These are phyloP conservation scores for Suhomyces emberorum DNA, from an alignment of 805 yeast genomes.

Conservation along the genomic window DNA sequence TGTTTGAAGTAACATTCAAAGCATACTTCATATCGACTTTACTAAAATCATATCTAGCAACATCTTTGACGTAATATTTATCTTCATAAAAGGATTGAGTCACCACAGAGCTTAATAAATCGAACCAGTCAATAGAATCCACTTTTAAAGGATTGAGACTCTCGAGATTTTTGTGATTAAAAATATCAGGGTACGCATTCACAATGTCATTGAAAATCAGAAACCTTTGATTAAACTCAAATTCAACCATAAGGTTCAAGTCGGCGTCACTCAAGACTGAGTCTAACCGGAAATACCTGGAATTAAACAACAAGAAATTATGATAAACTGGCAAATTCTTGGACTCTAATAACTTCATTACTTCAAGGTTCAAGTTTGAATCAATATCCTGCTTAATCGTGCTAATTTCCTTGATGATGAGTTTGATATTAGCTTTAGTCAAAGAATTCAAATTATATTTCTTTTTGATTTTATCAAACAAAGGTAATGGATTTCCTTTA, in stretches of 20 bases:
- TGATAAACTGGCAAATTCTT: slow-evolving; percentile 31
- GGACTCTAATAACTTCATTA: slow-evolving; percentile 20
- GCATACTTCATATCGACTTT: slow-evolving; percentile 27
- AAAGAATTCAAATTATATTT: slow-evolving; percentile 1
- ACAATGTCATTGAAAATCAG: slow-evolving; percentile 25
- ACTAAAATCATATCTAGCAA: slow-evolving; percentile 47
- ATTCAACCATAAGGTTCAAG: slow-evolving; percentile 38
- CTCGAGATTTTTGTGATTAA: slow-evolving; percentile 13
- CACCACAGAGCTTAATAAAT: slow-evolving; percentile 40
- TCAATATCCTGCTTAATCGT: not conserved
- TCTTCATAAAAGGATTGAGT: slow-evolving; percentile 47
- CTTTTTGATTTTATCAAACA: slow-evolving; percentile 4
- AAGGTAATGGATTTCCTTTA: slow-evolving; percentile 12
- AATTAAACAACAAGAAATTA: slow-evolving; percentile 49
- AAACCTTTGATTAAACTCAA: slow-evolving; percentile 49
- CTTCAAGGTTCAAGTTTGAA: slow-evolving; percentile 5
- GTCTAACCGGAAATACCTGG: slow-evolving; percentile 45
- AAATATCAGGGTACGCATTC: slow-evolving; percentile 24
- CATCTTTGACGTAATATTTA: slow-evolving; percentile 36
- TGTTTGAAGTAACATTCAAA: slow-evolving; percentile 19
- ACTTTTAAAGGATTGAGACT: slow-evolving; percentile 15
- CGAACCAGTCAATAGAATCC: slow-evolving; percentile 44
- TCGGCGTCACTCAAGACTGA: slow-evolving; percentile 21
- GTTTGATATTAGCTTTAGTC: slow-evolving; percentile 8
- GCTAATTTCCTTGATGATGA: slow-evolving; percentile 4